Evolutionary conservation across 2,329 filamentous ascomycete species (phyloP).

Genomic region (Cryphonectria radicalis): DNA sequence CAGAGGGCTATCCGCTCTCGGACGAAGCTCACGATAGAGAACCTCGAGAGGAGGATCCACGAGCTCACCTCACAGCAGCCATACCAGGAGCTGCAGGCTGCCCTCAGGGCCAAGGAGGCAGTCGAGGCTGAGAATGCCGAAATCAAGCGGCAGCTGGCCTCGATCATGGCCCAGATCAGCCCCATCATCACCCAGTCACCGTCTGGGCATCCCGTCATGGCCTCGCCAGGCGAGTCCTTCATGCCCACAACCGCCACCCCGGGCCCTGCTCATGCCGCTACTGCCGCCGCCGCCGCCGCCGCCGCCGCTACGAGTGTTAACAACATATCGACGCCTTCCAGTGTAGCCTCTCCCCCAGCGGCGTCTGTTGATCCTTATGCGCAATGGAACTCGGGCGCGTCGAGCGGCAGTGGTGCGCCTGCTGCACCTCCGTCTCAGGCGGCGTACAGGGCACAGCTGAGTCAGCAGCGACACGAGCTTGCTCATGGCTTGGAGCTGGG

Average conservation of each 20-base stretch:
- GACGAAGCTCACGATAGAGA: conserved; percentile 79
- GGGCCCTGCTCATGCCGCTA: conserved; percentile 31
- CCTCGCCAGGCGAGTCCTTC: conserved; percentile 36
- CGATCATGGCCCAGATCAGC: conserved; percentile 63
- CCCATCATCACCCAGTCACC: conserved; percentile 51
- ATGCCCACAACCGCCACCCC: conserved; percentile 31
- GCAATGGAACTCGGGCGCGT: conserved; percentile 34
- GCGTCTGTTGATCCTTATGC: conserved; percentile 37
- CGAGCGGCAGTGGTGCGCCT: conserved; percentile 32
- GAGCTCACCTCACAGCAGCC: conserved; percentile 81
- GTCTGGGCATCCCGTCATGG: conserved; percentile 31
- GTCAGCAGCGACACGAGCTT: conserved; percentile 54
- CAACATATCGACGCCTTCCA: conserved; percentile 46
- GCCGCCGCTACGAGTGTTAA: conserved; percentile 29
- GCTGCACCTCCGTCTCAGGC: conserved; percentile 32
- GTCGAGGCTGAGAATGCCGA: conserved; percentile 81
- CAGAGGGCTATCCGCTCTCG: conserved; percentile 84
- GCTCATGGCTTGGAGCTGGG: conserved; percentile 63
- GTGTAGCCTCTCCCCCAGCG: conserved; percentile 41
- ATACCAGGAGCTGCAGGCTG: conserved; percentile 80
- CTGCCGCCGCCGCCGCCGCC: too few relatives aligned
- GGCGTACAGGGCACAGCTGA: conserved; percentile 39
- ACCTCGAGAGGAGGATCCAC: conserved; percentile 71
- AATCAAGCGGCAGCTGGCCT: conserved; percentile 69
- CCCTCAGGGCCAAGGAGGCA: conserved; percentile 74